Conservation (phyloP, 192 early-diverging fungal species). For the Nowakowskiella sp. region DNA sequence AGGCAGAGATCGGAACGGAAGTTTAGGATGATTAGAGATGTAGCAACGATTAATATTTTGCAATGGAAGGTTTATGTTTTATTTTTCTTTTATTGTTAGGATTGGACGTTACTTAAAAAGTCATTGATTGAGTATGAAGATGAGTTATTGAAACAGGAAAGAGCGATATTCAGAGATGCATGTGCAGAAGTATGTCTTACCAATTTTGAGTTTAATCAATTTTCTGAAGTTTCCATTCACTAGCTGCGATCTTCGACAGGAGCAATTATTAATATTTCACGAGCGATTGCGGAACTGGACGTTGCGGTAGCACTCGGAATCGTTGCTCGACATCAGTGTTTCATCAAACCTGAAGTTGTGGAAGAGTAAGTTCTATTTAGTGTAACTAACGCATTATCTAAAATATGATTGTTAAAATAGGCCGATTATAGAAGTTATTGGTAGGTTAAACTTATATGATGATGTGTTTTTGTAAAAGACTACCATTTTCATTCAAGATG, state of each 20-base stretch:
- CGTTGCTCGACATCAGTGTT: constrained; percentile 46
- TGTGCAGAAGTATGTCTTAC: constrained; percentile 21
- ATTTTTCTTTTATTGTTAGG: too few relatives aligned
- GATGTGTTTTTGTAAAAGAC: too few relatives aligned
- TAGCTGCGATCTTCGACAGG: neutral
- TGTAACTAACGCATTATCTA: too few relatives aligned
- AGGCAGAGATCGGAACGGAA: too few relatives aligned
- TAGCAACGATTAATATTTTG: too few relatives aligned
- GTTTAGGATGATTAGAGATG: too few relatives aligned
- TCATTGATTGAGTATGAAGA: constrained; percentile 9
- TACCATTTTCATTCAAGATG: constrained; percentile 28
- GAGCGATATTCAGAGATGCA: constrained; percentile 19
- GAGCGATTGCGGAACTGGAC: constrained; percentile 40
- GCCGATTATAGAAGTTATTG: too few relatives aligned
- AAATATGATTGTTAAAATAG: too few relatives aligned
- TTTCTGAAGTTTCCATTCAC: neutral
- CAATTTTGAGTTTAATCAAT: neutral
- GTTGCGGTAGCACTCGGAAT: constrained; percentile 34
- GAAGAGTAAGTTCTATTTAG: constrained; percentile 25
- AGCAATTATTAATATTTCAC: constrained; percentile 13
- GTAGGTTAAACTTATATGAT: too few relatives aligned
- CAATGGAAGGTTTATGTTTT: too few relatives aligned
- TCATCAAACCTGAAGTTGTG: constrained; percentile 49
- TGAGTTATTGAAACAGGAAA: constrained; percentile 7
- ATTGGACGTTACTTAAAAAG: constrained; percentile 22